phyloP scores from a whole-genome alignment of 1,284 basidiomycete species.

The Cryptococcus sp. region DNA sequence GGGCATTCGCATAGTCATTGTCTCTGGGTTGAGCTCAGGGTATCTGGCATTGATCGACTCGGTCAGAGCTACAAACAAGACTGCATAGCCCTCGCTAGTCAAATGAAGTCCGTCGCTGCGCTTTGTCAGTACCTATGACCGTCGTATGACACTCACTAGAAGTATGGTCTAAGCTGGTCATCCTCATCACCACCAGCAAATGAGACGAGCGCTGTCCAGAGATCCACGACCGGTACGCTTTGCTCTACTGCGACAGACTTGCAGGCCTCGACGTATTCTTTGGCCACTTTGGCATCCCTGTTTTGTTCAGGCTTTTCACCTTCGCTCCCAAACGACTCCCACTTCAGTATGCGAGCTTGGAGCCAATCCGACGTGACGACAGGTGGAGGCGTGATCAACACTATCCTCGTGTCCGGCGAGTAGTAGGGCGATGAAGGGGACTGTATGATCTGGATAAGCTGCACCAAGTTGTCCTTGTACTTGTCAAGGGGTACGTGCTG shows the following conservation, averaged over 20 bases:
- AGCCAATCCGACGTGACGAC: slow-evolving; percentile 63
- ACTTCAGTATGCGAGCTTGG: slow-evolving; percentile 55
- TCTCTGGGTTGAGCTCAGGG: slow-evolving; percentile 64
- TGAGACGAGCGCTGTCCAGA: slow-evolving; percentile 68
- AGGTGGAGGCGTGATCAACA: slow-evolving; percentile 83
- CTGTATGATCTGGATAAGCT: slow-evolving; percentile 65
- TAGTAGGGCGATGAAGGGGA: slow-evolving; percentile 65
- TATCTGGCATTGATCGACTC: slow-evolving; percentile 61
- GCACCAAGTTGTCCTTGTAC: slow-evolving; percentile 67
- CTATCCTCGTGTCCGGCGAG: slow-evolving; percentile 71
- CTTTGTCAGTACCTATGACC: neutral
- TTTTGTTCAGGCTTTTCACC: slow-evolving; percentile 52
- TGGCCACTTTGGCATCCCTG: slow-evolving; percentile 65
- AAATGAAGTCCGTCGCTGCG: slow-evolving; percentile 74
- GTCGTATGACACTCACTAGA: slow-evolving; percentile 33
- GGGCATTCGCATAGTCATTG: slow-evolving; percentile 38
- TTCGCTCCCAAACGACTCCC: slow-evolving; percentile 37
- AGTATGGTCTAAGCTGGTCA: slow-evolving; percentile 53
- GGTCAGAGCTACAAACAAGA: slow-evolving; percentile 67
- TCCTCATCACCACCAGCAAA: slow-evolving; percentile 62
- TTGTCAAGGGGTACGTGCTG: slow-evolving; percentile 63
- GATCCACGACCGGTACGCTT: slow-evolving; percentile 65
- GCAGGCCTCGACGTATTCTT: slow-evolving; percentile 69
- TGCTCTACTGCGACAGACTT: slow-evolving; percentile 62
- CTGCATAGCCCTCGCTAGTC: slow-evolving; percentile 68